These are phyloP conservation scores for Cyclostephanos tholiformis DNA, from an alignment of 108 stramenopile species.

Conservation along the genomic window DNA sequence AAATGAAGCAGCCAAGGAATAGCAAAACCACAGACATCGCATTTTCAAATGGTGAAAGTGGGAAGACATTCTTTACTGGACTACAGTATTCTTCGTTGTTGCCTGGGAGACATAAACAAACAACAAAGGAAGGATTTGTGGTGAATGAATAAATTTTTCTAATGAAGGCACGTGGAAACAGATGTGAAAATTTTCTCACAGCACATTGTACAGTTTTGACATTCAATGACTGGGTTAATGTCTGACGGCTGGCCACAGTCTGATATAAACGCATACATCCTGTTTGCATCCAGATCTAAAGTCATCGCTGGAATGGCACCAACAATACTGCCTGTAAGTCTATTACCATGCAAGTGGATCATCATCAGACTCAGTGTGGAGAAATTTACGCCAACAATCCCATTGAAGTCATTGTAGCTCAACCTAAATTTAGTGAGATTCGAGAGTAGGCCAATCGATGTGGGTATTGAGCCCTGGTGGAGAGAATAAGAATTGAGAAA, in stretches of 20 bases:
- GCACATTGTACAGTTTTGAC: constrained; percentile 34
- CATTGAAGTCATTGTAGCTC: constrained; percentile 55
- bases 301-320: constrained; percentile 3
- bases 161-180: neutral
- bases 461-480: constrained; percentile 59
- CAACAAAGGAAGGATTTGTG: neutral
- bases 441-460: constrained; percentile 48
- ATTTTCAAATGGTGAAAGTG: neutral
- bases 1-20: neutral
- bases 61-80: neutral
- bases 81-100: neutral
- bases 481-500: neutral
- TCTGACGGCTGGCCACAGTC: constrained; percentile 45
- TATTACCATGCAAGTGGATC: constrained; percentile 31
- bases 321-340: constrained; percentile 15
- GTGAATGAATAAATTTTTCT: neutral
- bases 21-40: neutral
- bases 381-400: constrained; percentile 22
- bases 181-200: constrained; percentile 15
- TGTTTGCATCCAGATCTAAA: neutral
- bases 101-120: neutral
- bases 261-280: constrained; percentile 21
- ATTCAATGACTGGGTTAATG: constrained; percentile 16
- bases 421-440: constrained; percentile 52
- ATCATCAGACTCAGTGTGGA: constrained; percentile 5